Base-by-base conservation (phyloP, 192 early-diverging fungal genomes). In the Neocallimastix lanati region DNA sequence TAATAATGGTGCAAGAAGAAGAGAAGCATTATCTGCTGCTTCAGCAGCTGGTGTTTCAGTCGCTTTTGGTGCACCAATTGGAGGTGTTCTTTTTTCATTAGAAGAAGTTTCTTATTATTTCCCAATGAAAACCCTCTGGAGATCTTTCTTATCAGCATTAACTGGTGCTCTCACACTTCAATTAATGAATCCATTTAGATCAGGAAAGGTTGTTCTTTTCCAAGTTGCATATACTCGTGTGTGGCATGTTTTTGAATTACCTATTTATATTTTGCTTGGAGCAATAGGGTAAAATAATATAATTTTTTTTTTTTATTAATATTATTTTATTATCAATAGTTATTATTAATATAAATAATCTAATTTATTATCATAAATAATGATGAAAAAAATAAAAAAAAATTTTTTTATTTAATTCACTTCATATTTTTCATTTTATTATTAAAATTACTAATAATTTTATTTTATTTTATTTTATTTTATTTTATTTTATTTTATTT, bases 11-110 rank as follows among this genome's bases (percentile, higher is more conserved):
- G 94, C 92, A 50, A 94, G 95, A 80, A 93, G 92, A 78, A 89
- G 97, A 76, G 97, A 98, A 84, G 94, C 98, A 76, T 83, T 98
- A 78, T 96, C 95, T 4, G 96, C 96, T 15, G 90, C 95, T 0
- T 91, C 95, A 4, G 95, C 96, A 14, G 94, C 96, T 5, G 97
- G 97, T 58, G 93, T 98, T 13, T 92, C 94, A 29, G 94, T 96
- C 28, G 97, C 97, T 0, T 98, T 98, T 85, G 97, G 96, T 28
- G 94, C 96, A 2, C 97, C 97, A 0, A 96, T 98, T 80, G 97
- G 97, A 40, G 96, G 96, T 7, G 96, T 98, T 18, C 85, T 98
- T 78, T 96, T 97, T 81, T 93, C 93, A 29, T 85, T 98, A 28
- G 97, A 98, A 79, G 86, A 86, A 80, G 85, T 88, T n/a, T 88